These are phyloP conservation scores for Penicillium digitatum DNA, from an alignment of 2,329 filamentous ascomycete species.

Conservation along the genomic window DNA sequence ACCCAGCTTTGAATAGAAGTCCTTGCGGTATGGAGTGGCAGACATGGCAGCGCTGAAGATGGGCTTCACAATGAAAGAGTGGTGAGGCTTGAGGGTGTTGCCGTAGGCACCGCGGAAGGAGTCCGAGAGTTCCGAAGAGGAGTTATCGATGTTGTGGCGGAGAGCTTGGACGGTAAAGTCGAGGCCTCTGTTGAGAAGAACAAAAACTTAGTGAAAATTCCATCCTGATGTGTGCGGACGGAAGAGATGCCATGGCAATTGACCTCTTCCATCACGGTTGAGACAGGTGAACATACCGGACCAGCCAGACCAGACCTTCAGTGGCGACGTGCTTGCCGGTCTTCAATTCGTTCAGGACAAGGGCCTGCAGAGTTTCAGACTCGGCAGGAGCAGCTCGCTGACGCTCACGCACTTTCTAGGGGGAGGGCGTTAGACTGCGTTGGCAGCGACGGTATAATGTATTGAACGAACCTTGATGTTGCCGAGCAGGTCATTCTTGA, in stretches of 20 bases:
- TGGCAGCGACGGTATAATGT: neutral
- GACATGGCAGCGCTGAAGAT: conserved; percentile 91
- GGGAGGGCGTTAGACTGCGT: conserved; percentile 11
- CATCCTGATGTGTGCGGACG: neutral
- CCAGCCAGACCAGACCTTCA: conserved; percentile 87
- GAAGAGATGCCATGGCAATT: neutral
- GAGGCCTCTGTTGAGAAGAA: conserved; percentile 61
- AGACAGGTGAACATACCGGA: conserved; percentile 57
- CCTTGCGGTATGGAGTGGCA: conserved; percentile 85
- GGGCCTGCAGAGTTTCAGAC: conserved; percentile 78
- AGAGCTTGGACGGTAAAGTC: conserved; percentile 90
- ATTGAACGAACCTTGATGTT: conserved; percentile 72
- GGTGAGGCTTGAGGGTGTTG: conserved; percentile 83
- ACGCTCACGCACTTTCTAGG: conserved; percentile 81
- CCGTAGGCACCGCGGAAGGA: conserved; percentile 87
- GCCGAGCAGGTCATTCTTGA: conserved; percentile 85
- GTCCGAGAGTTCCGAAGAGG: conserved; percentile 69
- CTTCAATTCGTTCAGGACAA: conserved; percentile 83
- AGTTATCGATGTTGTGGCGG: conserved; percentile 66
- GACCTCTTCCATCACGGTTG: neutral
- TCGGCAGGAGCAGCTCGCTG: conserved; percentile 72
- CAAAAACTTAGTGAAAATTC: neutral
- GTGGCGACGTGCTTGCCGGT: conserved; percentile 82
- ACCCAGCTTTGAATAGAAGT: conserved; percentile 85
- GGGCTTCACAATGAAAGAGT: conserved; percentile 84